phyloP scores from a whole-genome alignment of 2,329 filamentous ascomycete genomes.

The Phialocephala subalpina region DNA sequence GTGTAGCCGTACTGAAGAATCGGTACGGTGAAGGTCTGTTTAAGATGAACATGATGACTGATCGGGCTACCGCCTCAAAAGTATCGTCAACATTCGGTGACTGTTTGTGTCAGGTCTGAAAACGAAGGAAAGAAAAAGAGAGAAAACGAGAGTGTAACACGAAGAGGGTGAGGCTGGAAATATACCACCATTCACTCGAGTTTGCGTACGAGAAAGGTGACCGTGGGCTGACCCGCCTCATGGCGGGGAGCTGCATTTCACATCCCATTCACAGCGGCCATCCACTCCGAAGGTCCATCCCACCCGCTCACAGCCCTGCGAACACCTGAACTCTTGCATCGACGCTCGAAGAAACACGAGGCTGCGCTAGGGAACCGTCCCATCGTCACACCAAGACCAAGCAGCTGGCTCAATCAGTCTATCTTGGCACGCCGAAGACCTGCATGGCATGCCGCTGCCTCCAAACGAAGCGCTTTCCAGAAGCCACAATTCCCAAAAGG shows the following conservation, averaged over 20 bases:
- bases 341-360: not conserved
- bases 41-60: slow-evolving; percentile 4
- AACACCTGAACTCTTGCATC: not conserved
- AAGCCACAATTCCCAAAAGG: not conserved
- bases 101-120: not conserved
- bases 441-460: too few relatives aligned
- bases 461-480: too few relatives aligned
- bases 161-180: not conserved
- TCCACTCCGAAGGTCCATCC: not conserved
- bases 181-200: slow-evolving; percentile 3
- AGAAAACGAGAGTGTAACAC: not conserved
- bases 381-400: not conserved
- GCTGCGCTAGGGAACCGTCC: not conserved
- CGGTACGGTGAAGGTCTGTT: slow-evolving; percentile 1
- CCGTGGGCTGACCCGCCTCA: not conserved
- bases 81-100: not conserved
- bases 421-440: too few relatives aligned
- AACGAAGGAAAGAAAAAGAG: not conserved
- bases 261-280: not conserved
- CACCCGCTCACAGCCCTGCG: not conserved
- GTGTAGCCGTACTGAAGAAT: not conserved
- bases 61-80: not conserved
- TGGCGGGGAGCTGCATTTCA: not conserved
- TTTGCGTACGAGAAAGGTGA: not conserved
- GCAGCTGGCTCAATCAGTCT: too few relatives aligned